A percentile compares a stretch with the other conserved stretches of the same genome.
These are phyloP conservation scores for Quercus suber DNA, from an alignment of 306 rosid species.

Conservation along the genomic window DNA sequence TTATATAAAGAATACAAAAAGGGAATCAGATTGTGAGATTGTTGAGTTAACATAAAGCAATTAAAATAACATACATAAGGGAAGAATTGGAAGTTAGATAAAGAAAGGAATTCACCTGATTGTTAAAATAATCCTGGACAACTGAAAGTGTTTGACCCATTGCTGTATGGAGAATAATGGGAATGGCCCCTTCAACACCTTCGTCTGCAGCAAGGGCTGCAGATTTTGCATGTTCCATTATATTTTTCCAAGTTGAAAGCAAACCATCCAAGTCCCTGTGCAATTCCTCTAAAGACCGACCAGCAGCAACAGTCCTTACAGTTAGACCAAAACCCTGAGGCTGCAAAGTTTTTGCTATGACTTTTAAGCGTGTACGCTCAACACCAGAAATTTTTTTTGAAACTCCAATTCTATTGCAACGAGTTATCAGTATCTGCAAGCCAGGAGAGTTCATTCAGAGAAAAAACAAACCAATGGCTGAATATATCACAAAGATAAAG, in stretches of 20 bases:
- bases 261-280: constrained; percentile 85
- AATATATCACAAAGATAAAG: constrained; percentile 16
- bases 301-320: constrained; percentile 91
- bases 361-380: constrained; percentile 90
- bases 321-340: constrained; percentile 96
- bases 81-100: constrained; percentile 14
- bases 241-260: constrained; percentile 82
- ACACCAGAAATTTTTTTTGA: constrained; percentile 74
- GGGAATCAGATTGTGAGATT: constrained; percentile 14
- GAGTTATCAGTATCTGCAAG: constrained; percentile 66
- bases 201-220: constrained; percentile 98
- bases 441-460: constrained; percentile 34
- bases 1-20: constrained; percentile 29
- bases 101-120: constrained; percentile 49
- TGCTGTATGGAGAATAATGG: constrained; percentile 78
- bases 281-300: constrained; percentile 86
- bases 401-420: constrained; percentile 77
- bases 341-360: constrained; percentile 90
- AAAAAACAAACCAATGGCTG: constrained; percentile 5
- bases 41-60: constrained; percentile 7
- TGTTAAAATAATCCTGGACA: constrained; percentile 93
- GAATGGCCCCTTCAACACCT: constrained; percentile 95
- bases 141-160: constrained; percentile 98
- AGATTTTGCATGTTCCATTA: constrained; percentile 83
- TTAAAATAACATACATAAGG: not conserved